These are phyloP conservation scores for Annulohypoxylon moriforme DNA, from an alignment of 495 filamentous ascomycete species.

Conservation along the genomic window DNA sequence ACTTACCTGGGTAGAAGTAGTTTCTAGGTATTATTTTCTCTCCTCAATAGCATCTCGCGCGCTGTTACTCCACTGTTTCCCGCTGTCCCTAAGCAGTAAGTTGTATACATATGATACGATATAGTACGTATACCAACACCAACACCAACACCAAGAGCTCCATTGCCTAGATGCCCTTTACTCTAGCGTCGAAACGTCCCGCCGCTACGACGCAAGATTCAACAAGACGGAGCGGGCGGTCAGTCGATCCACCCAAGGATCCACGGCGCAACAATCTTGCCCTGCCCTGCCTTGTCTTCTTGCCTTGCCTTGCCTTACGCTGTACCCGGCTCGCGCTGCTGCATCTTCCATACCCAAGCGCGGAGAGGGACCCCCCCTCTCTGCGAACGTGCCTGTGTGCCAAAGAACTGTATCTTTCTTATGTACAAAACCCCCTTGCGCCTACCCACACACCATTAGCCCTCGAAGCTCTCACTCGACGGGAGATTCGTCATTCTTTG, in stretches of 20 bases:
- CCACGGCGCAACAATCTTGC: constrained; percentile 9
- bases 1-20: not conserved
- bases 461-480: constrained; percentile 2
- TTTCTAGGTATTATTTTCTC: not conserved
- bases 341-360: constrained; percentile 7
- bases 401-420: constrained; percentile 3
- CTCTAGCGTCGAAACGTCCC: constrained; percentile 4
- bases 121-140: not conserved
- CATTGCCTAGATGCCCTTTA: not conserved
- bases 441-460: constrained; percentile 22
- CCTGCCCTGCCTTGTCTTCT: constrained; percentile 2
- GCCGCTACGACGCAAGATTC: constrained; percentile 7
- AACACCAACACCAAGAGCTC: not conserved
- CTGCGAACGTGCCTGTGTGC: not conserved
- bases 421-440: constrained; percentile 16
- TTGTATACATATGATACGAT: too few species aligned
- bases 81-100: not conserved
- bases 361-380: not conserved
- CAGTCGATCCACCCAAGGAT: constrained; percentile 30
- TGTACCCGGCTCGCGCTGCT: constrained; percentile 8
- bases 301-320: constrained; percentile 13
- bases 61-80: constrained; percentile 37
- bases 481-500: constrained; percentile 30
- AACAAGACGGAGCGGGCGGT: constrained; percentile 19
- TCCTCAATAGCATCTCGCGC: not conserved